Conservation (phyloP, 1,284 basidiomycete species). For the Boletus chippewaensis region DNA sequence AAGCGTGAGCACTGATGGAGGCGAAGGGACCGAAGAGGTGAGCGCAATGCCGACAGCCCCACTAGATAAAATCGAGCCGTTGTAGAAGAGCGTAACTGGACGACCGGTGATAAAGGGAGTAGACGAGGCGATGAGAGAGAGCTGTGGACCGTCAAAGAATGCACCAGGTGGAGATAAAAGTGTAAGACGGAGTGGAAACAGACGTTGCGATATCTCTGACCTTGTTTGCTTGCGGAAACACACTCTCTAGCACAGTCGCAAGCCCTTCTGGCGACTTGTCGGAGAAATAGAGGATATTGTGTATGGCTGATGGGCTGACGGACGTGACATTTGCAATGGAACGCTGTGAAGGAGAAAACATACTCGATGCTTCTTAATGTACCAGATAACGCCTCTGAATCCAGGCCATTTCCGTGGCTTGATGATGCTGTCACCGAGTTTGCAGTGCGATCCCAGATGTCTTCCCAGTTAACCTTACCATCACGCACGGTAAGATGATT, state of each 20-base stretch:
- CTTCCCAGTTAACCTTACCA: constrained; percentile 43
- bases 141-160: constrained; percentile 33
- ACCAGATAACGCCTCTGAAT: constrained; percentile 10
- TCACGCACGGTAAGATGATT: constrained; percentile 17
- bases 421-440: neutral
- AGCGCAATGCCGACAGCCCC: constrained; percentile 75
- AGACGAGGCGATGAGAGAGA: constrained; percentile 69
- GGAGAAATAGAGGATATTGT: constrained; percentile 51
- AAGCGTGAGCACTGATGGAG: constrained; percentile 30
- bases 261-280: constrained; percentile 61
- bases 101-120: constrained; percentile 84
- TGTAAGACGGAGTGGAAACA: constrained; percentile 2
- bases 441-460: constrained; percentile 39
- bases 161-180: neutral
- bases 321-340: neutral
- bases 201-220: constrained; percentile 32
- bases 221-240: constrained; percentile 47
- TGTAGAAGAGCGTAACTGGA: constrained; percentile 69
- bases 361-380: constrained; percentile 19
- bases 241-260: constrained; percentile 38
- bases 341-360: constrained; percentile 1
- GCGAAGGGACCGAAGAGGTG: constrained; percentile 20
- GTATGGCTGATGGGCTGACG: constrained; percentile 13
- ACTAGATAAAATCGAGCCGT: constrained; percentile 48
- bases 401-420: neutral